Conservation (phyloP, 148 eudicot species). For the Camellia granthamiana region DNA sequence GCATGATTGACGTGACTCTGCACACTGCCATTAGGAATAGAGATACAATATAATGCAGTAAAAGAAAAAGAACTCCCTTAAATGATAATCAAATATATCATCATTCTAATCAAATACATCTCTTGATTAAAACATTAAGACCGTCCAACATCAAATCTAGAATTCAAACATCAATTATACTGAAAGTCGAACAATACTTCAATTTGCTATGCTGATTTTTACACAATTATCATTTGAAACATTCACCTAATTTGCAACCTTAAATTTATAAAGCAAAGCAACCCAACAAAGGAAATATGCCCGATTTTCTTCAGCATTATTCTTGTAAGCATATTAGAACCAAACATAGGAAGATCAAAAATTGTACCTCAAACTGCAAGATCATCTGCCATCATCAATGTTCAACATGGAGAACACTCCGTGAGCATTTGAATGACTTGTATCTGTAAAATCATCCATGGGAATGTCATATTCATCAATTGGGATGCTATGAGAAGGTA, state of each 20-base stretch:
- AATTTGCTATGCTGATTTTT: neutral
- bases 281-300: neutral
- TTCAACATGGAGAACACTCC: slow-evolving; percentile 37
- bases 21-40: too few species aligned
- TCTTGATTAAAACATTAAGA: too few species aligned
- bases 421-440: slow-evolving; percentile 9
- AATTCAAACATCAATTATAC: neutral
- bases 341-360: neutral
- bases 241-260: neutral
- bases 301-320: neutral
- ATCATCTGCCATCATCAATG: slow-evolving; percentile 27
- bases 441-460: neutral
- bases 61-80: too few species aligned
- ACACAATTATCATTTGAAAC: neutral
- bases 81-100: too few species aligned
- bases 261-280: neutral
- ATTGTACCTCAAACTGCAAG: neutral
- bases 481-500: slow-evolving; percentile 32
- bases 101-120: too few species aligned
- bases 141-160: neutral
- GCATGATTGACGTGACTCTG: too few species aligned
- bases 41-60: too few species aligned
- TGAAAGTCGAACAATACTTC: neutral
- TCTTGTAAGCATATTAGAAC: neutral
- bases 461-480: neutral